Base-by-base conservation (phyloP, 164 flowering plant species). In the Berberis vulgaris region DNA sequence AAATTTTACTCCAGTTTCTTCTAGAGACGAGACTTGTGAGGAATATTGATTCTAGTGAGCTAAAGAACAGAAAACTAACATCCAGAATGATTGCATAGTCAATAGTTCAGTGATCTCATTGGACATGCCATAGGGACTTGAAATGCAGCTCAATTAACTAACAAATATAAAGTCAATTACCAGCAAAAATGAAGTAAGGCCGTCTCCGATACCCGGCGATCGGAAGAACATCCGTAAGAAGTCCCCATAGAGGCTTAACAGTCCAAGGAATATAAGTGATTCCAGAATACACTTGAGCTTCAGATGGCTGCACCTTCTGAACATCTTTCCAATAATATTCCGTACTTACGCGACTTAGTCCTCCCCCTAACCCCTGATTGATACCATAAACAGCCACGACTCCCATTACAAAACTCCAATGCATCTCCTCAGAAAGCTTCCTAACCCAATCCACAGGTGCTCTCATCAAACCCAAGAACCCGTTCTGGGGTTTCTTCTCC, bases 161-260 rank as follows among this genome's bases (percentile, higher is more conserved):
- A 26, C 26, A 52, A 26, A 5, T 46, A 46, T 5, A 46, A 46
- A 52, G 10, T 41, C 26, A 52, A 12, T 67, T 60, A 72, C 78
- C 78, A 7, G 78, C 78, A 6, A 75, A 43, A 66, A 72, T 56
- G 62, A 75, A 69, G 41, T 75, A 75, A 1, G 78, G 78, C 7
- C 75, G 67, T 41, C 78, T 64, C 49, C 71, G 49, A 62, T 66
- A 75, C 11, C 78, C 78, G 1, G 59, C 68, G 53, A 93, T 67
- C 4, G 96, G 96, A 13, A 93, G 70, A 61, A 88, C 89, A 78
- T 90, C 98, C 7, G 98, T 90, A 65, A 90, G 88, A 60, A 93
- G 81, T 38, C 98, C 98, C 94, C 96, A 93, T 40, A 93, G 72
- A 68, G 98, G 98, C 81, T 93, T 93, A 40, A 93, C 79, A 63